Evolutionary conservation across 2,329 filamentous ascomycete species (phyloP).

Genomic region (Scedosporium minutisporum): DNA sequence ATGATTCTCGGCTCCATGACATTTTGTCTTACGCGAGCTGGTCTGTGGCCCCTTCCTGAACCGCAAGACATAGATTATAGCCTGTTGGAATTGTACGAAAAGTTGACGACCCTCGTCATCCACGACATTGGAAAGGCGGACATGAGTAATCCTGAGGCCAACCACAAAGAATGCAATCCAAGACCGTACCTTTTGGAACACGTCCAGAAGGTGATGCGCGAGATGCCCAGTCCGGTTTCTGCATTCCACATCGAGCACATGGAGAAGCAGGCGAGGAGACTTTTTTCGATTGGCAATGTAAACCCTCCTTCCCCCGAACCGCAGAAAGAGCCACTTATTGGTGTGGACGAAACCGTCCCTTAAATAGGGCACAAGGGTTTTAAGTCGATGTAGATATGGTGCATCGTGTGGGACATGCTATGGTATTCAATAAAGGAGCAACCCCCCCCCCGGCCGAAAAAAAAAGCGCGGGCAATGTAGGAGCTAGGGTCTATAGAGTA

Average conservation of each 20-base stretch:
- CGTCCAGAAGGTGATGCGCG: constrained; percentile 13
- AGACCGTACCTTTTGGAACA: constrained; percentile 10
- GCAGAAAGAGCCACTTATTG: too few relatives aligned
- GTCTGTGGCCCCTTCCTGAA: constrained; percentile 22
- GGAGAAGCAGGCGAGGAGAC: constrained; percentile 8
- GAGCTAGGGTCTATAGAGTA: too few relatives aligned
- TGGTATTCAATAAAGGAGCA: too few relatives aligned
- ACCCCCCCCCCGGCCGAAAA: too few relatives aligned
- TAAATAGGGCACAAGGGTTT: too few relatives aligned
- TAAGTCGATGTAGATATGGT: too few relatives aligned
- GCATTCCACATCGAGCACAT: constrained; percentile 7
- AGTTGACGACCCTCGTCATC: constrained; percentile 16
- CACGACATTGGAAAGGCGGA: constrained; percentile 16
- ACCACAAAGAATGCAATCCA: constrained; percentile 16
- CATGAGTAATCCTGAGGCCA: constrained; percentile 5
- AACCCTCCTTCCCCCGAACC: too few relatives aligned
- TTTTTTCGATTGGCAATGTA: background rate
- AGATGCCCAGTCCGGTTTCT: constrained; percentile 10
- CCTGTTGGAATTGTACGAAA: constrained; percentile 14
- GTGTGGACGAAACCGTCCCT: too few relatives aligned
- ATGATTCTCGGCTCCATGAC: constrained; percentile 26
- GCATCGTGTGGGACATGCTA: too few relatives aligned
- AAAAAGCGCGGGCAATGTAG: too few relatives aligned
- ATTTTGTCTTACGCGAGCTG: constrained; percentile 21
- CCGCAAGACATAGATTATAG: constrained; percentile 15